A percentile compares a stretch with the other conserved stretches of the same genome.
Conservation (phyloP, 768 basidiomycete genomes). For the Leccinum uliginosum region DNA sequence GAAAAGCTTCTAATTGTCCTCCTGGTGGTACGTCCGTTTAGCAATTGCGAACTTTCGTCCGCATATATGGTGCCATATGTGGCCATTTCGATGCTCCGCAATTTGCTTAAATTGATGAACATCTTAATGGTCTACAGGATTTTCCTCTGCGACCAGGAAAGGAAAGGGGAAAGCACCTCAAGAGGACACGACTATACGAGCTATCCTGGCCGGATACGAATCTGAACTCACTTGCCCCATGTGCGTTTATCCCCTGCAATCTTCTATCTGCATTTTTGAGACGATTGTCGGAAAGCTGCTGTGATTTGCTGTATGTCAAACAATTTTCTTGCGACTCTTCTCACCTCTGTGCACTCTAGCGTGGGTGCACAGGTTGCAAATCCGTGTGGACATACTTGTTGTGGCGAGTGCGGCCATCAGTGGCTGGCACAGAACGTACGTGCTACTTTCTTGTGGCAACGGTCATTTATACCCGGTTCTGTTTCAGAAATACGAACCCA, state of each 20-base stretch:
- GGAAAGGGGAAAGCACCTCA: constrained; percentile 39
- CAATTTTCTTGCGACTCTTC: not conserved
- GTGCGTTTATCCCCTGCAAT: constrained; percentile 38
- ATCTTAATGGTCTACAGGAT: constrained; percentile 3
- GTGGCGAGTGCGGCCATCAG: constrained; percentile 59
- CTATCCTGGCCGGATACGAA: constrained; percentile 47
- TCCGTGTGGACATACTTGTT: constrained; percentile 73
- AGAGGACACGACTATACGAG: constrained; percentile 22
- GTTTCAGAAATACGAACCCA: constrained; percentile 37
- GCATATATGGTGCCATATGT: not conserved
- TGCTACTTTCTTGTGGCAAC: not conserved
- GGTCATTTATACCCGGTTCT: constrained; percentile 1
- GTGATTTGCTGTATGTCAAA: constrained; percentile 58
- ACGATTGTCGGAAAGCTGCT: constrained; percentile 50
- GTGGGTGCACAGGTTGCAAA: constrained; percentile 58
- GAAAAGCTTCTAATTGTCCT: not conserved
- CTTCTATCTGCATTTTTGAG: not conserved
- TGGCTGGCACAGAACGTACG: constrained; percentile 57
- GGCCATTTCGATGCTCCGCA: constrained; percentile 1
- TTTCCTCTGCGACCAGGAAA: constrained; percentile 32
- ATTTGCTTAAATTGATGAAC: not conserved
- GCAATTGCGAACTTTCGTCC: not conserved
- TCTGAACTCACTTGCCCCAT: constrained; percentile 69
- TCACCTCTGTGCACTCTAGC: constrained; percentile 31
- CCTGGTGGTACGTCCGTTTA: constrained; percentile 18